Conservation (phyloP, 345 rosid species). For the Gossypium sturtianum region DNA sequence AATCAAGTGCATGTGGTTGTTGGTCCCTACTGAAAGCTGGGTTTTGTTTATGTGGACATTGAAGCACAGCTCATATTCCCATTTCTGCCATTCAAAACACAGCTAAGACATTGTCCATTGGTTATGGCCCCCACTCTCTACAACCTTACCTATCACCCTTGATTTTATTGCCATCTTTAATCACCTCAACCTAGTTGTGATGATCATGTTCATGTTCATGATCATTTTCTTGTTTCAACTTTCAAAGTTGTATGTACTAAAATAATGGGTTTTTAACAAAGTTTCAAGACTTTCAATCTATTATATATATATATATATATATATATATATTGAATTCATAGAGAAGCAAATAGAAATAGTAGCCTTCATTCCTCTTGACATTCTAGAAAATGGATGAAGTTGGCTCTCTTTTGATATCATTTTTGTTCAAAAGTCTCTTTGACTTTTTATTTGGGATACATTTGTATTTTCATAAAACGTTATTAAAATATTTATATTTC, state of each 20-base stretch:
- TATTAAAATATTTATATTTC: too few species aligned
- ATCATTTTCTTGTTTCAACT: background rate
- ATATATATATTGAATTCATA: background rate
- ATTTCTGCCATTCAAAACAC: background rate
- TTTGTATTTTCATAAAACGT: too few species aligned
- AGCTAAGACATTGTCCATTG: conserved; percentile 7
- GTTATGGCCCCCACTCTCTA: background rate
- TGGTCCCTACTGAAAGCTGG: conserved; percentile 17
- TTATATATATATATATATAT: too few species aligned
- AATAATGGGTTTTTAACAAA: background rate
- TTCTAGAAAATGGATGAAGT: too few species aligned
- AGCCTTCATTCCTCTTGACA: background rate
- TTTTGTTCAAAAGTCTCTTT: too few species aligned
- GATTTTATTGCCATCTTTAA: background rate
- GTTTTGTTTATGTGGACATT: background rate
- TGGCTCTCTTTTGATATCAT: too few species aligned
- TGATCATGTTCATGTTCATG: background rate
- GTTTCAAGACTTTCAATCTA: background rate
- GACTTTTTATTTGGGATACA: too few species aligned
- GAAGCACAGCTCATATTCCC: conserved; percentile 8
- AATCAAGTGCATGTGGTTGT: conserved; percentile 8
- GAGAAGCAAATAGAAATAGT: background rate
- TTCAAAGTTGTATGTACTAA: background rate
- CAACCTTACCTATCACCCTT: background rate
- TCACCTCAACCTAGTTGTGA: too few species aligned